These are phyloP conservation scores for Plasmodium sp. DNA, from an alignment of 169 alveolate species.

Conservation along the genomic window DNA sequence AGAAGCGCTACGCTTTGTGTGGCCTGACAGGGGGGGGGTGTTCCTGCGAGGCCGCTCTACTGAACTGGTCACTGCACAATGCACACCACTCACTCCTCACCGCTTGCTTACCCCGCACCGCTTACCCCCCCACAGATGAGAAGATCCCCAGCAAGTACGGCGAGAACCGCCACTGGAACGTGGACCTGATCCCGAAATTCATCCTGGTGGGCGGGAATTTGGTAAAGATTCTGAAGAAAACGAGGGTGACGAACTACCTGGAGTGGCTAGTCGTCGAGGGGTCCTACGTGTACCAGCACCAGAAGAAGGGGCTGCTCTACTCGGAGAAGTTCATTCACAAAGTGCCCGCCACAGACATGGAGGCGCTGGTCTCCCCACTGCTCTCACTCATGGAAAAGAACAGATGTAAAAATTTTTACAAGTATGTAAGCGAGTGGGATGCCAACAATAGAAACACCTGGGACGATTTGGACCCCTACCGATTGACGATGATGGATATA, in stretches of 20 bases:
- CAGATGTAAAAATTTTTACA: constrained; percentile 96
- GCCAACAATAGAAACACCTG: constrained; percentile 92
- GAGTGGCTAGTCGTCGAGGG: constrained; percentile 99
- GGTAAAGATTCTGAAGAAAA: constrained; percentile 95
- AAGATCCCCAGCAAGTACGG: constrained; percentile 95
- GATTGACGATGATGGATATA: constrained; percentile 91
- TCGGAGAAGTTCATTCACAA: constrained; percentile 96
- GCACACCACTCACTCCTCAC: neutral
- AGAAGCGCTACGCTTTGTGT: neutral
- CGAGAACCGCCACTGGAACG: constrained; percentile 98
- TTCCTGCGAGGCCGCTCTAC: neutral
- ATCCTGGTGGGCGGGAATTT: constrained; percentile 98
- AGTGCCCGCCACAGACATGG: constrained; percentile 98
- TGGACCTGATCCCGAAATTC: constrained; percentile 98
- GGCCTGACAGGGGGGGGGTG: too few relatives aligned
- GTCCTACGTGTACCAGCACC: constrained; percentile 97
- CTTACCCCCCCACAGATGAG: constrained; percentile 76
- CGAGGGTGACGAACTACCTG: constrained; percentile 93
- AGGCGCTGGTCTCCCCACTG: constrained; percentile 96
- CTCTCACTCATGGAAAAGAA: constrained; percentile 98
- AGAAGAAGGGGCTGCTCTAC: constrained; percentile 94
- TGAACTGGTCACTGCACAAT: neutral
- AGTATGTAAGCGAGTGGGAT: constrained; percentile 91
- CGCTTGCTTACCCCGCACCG: neutral
- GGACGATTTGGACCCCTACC: constrained; percentile 90